Percentiles rank a stretch among this genome's conserved stretches.
Conservation (phyloP, 192 early-diverging fungal species). For the Backusella luteola region DNA sequence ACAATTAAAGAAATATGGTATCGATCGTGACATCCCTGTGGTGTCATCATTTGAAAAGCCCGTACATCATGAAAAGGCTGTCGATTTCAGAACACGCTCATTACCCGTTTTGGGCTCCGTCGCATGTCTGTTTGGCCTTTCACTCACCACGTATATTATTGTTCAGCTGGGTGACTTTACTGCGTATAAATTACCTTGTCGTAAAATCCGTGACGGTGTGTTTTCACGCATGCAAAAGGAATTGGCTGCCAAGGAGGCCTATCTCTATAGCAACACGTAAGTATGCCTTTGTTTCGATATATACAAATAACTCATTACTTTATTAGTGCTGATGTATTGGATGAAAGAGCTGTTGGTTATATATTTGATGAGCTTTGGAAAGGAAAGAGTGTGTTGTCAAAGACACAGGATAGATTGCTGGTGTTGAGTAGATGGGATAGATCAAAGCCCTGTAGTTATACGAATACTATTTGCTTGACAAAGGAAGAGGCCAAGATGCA, state of each 20-base stretch:
- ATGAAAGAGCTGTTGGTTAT: conserved; percentile 72
- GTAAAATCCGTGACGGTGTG: conserved; percentile 67
- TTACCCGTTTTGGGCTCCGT: conserved; percentile 73
- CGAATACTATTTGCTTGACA: conserved; percentile 85
- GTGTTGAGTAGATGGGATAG: conserved; percentile 77
- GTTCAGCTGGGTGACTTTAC: conserved; percentile 50
- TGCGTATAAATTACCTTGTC: conserved; percentile 60
- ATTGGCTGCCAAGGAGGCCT: conserved; percentile 53
- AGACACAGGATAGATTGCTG: conserved; percentile 63
- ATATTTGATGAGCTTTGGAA: conserved; percentile 89
- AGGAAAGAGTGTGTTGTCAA: conserved; percentile 74
- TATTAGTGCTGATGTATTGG: conserved; percentile 41
- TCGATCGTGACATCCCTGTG: conserved; percentile 76
- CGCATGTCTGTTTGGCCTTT: conserved; percentile 91
- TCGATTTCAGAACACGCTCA: conserved; percentile 81
- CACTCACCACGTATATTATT: conserved; percentile 84
- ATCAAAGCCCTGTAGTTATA: conserved; percentile 54
- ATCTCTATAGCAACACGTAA: conserved; percentile 28
- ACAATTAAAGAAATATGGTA: conserved; percentile 64
- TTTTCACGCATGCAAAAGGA: conserved; percentile 75
- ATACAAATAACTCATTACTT: neutral
- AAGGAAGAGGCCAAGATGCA: conserved; percentile 74
- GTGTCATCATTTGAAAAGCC: conserved; percentile 95
- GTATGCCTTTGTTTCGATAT: neutral
- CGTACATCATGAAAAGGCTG: conserved; percentile 56